Base-by-base conservation (phyloP, 2,329 filamentous ascomycete species). In the Xylaria sp. region DNA sequence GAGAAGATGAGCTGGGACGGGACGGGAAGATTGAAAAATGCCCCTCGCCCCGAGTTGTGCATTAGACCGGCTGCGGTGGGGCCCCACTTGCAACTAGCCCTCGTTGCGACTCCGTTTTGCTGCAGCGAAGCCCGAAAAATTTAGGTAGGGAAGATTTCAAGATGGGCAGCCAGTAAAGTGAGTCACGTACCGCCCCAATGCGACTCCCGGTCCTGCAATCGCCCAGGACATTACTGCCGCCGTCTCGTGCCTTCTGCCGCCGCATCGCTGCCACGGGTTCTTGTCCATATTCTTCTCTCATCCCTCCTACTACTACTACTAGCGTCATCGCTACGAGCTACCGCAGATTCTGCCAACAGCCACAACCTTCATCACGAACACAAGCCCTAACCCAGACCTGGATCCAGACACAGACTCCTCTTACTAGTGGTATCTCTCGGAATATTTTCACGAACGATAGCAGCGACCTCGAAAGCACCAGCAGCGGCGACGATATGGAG, bases 161-260 rank as follows among this genome's bases (percentile, higher is more conserved):
- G 65, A 61, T 27, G 54, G n/a, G 58, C 59, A 69, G 58, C 62
- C 53, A 68, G 64, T 67, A 21, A 48, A 71, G 68, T 71, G 68
- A 71, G 62, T 70, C 70, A 68, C 64, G 64, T 68, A 71, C 21
- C 13, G 50, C 60, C 40, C 62, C 68, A 66, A 71, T 71, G 70
- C 70, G 69, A 69, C 61, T 70, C 51, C 63, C 32, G 16, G 54
- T 51, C 25, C 61, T 65, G 44, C 67, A 40, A 62, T 25, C 61
- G 27, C 44, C 63, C 37, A 68, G 51, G 65, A 63, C 69, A 60
- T 35, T 69, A 10, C 32, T 35, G 32, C 32, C 32, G 12, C 25
- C 55, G 62, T 55, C 58, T 23, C 21, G 57, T 40, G 55, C 66
- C 50, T 50, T 55, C 32, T 50, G 55, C n/a, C n/a, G 32, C 44